phyloP scores from a whole-genome alignment of 768 basidiomycete genomes.

The Cystobasidiopsis lactophilus region DNA sequence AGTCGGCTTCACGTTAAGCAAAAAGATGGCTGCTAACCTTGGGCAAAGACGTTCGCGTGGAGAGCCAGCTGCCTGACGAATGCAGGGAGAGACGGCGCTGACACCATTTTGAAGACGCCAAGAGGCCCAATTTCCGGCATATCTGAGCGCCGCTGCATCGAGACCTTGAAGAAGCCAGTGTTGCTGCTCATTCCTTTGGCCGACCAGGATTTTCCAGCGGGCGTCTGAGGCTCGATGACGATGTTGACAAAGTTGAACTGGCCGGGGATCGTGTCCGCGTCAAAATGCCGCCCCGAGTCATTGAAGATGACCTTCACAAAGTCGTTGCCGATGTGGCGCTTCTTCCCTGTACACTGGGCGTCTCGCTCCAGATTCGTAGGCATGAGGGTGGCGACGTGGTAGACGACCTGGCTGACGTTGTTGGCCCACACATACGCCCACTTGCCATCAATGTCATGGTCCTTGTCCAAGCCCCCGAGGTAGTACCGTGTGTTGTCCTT shows the following conservation, averaged over 20 bases:
- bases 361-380: conserved; percentile 45
- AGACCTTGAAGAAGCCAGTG: conserved; percentile 77
- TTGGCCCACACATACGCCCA: conserved; percentile 99
- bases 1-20: too few relatives aligned
- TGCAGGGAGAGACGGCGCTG: conserved; percentile 62
- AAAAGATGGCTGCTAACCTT: conserved; percentile 32
- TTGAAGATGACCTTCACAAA: conserved; percentile 94
- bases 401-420: conserved; percentile 82
- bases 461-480: conserved; percentile 66
- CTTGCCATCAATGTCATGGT: conserved; percentile 62
- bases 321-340: conserved; percentile 90
- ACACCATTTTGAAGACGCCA: conserved; percentile 83
- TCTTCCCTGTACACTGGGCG: conserved; percentile 58
- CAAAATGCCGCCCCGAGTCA: conserved; percentile 72
- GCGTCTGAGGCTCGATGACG: conserved; percentile 78
- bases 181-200: conserved; percentile 46
- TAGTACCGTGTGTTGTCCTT: conserved; percentile 48
- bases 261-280: conserved; percentile 73
- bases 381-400: conserved; percentile 95
- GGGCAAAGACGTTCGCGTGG: conserved; percentile 72
- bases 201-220: conserved; percentile 61
- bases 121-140: conserved; percentile 90
- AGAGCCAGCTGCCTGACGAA: conserved; percentile 71
- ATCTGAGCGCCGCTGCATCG: conserved; percentile 60
- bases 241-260: conserved; percentile 96